Conservation (phyloP, 305 asterid species). For the Solanum hybrid region DNA sequence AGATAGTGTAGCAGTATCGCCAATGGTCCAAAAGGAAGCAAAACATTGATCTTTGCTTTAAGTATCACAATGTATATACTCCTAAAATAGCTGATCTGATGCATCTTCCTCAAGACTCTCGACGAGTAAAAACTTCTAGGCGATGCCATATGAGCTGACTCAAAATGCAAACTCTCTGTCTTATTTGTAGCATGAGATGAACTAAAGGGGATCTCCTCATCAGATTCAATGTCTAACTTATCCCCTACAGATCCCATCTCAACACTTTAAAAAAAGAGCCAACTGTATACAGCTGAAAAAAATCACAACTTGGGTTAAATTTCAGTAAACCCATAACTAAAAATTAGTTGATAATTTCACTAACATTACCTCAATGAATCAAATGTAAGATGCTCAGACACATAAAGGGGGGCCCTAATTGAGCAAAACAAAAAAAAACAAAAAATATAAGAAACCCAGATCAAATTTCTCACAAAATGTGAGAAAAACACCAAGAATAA, state of each 20-base stretch:
- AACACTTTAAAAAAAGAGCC: neutral
- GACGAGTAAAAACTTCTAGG: slow-evolving; percentile 33
- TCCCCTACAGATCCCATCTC: slow-evolving; percentile 58
- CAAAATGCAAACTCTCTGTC: slow-evolving; percentile 40
- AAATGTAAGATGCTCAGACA: neutral
- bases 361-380: neutral
- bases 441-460: neutral
- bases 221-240: slow-evolving; percentile 54
- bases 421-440: neutral
- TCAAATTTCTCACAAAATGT: neutral
- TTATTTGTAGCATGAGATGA: slow-evolving; percentile 36
- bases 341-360: neutral
- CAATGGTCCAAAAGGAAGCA: slow-evolving; percentile 87
- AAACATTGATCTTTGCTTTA: slow-evolving; percentile 66
- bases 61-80: slow-evolving; percentile 67
- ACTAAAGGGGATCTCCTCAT: slow-evolving; percentile 45
- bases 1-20: slow-evolving; percentile 69
- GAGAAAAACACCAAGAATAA: neutral
- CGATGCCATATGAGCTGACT: slow-evolving; percentile 26
- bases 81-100: slow-evolving; percentile 36
- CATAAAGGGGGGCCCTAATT: neutral
- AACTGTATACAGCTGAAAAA: neutral
- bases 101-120: slow-evolving; percentile 44
- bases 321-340: neutral
- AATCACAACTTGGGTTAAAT: neutral